A percentile compares a stretch with the other conserved stretches of the same genome.
Conservation (phyloP, 768 basidiomycete genomes). For the Clitopilus hobsonii region DNA sequence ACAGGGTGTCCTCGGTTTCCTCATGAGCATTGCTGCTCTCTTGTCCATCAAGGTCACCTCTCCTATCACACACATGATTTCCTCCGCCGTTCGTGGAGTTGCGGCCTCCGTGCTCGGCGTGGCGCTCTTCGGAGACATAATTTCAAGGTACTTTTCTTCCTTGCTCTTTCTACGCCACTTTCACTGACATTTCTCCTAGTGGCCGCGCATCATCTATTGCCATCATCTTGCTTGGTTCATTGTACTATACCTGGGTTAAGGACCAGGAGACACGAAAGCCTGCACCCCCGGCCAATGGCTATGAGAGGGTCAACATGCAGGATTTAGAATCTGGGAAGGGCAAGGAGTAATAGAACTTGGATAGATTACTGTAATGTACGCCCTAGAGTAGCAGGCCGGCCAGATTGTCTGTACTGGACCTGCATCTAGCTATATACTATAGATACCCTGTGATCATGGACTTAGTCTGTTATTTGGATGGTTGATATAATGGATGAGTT, state of each 20-base stretch:
- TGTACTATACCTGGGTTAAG: slow-evolving; percentile 88
- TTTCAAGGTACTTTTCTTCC: slow-evolving; percentile 58
- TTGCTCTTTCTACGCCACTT: neutral
- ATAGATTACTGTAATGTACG: slow-evolving; percentile 15
- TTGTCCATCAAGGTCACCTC: slow-evolving; percentile 97
- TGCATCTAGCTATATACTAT: neutral
- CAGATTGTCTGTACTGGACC: neutral
- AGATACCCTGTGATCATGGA: slow-evolving; percentile 7
- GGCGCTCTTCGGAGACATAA: slow-evolving; percentile 76
- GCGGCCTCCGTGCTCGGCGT: slow-evolving; percentile 82
- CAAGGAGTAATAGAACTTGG: slow-evolving; percentile 1
- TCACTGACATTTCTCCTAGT: slow-evolving; percentile 29
- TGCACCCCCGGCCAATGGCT: slow-evolving; percentile 25
- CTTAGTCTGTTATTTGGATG: neutral
- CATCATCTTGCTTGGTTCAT: slow-evolving; percentile 76
- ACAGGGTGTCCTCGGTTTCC: slow-evolving; percentile 83
- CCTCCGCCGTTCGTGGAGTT: slow-evolving; percentile 92
- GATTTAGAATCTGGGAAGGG: slow-evolving; percentile 53
- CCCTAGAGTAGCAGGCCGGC: too few species aligned
- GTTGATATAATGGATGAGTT: slow-evolving; percentile 5
- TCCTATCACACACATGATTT: slow-evolving; percentile 97
- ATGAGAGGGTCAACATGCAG: slow-evolving; percentile 62
- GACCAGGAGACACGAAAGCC: slow-evolving; percentile 56
- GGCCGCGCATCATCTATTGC: slow-evolving; percentile 79
- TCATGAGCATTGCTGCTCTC: slow-evolving; percentile 91